phyloP scores from a whole-genome alignment of 2,329 filamentous ascomycete species.

The Neofusicoccum sp. region DNA sequence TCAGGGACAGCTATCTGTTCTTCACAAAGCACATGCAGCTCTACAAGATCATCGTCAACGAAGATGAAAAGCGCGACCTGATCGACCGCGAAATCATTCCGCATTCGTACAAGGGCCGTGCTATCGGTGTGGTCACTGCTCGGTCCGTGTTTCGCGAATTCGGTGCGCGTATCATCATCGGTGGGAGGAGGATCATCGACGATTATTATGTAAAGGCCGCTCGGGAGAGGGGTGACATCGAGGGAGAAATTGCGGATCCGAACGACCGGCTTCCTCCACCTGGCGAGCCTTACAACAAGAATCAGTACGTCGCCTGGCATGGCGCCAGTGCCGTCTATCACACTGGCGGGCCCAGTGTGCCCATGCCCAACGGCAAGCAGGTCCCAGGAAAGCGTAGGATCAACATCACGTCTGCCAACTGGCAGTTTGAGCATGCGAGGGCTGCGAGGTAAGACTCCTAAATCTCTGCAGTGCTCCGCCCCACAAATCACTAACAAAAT shows the following conservation, averaged over 20 bases:
- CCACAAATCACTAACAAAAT: slow-evolving; percentile 18
- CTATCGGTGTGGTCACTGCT: slow-evolving; percentile 94
- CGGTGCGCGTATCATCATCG: slow-evolving; percentile 88
- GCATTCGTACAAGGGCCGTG: slow-evolving; percentile 96
- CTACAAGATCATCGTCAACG: slow-evolving; percentile 96
- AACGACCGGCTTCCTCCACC: slow-evolving; percentile 72
- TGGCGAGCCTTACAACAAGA: slow-evolving; percentile 95
- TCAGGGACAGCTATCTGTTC: slow-evolving; percentile 97
- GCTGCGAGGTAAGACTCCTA: slow-evolving; percentile 70
- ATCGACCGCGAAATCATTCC: slow-evolving; percentile 95
- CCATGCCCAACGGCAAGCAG: slow-evolving; percentile 69
- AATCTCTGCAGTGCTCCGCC: slow-evolving; percentile 20
- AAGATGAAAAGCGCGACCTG: slow-evolving; percentile 94
- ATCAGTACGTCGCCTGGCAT: slow-evolving; percentile 98
- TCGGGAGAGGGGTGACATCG: slow-evolving; percentile 72
- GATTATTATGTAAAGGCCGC: slow-evolving; percentile 83
- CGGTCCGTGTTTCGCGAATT: slow-evolving; percentile 97
- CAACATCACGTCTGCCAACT: slow-evolving; percentile 88
- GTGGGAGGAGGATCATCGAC: slow-evolving; percentile 79
- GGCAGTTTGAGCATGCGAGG: slow-evolving; percentile 92
- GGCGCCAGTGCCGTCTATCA: slow-evolving; percentile 96
- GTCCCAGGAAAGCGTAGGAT: slow-evolving; percentile 77
- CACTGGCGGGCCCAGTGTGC: slow-evolving; percentile 73
- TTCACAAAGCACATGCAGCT: slow-evolving; percentile 97
- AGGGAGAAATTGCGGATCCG: slow-evolving; percentile 89